These are phyloP conservation scores for Datura wrightii DNA, from an alignment of 257 asterid genomes.

Conservation along the genomic window DNA sequence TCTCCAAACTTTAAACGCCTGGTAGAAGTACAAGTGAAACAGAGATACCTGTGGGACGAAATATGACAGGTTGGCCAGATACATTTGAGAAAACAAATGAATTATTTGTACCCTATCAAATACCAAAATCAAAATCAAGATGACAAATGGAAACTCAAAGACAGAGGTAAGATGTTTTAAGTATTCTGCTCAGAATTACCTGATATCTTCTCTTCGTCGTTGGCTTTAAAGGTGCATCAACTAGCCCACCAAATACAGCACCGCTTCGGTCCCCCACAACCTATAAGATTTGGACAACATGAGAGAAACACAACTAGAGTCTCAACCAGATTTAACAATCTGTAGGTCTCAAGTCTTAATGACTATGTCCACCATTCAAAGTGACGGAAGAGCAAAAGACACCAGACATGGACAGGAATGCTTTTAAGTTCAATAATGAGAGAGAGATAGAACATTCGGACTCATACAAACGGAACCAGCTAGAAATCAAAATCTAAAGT, in stretches of 20 bases:
- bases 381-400: background rate
- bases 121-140: conserved; percentile 30
- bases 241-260: conserved; percentile 92
- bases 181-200: conserved; percentile 50
- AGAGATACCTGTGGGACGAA: conserved; percentile 76
- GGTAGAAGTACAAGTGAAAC: conserved; percentile 31
- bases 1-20: background rate
- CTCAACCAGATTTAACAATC: background rate
- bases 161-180: conserved; percentile 15
- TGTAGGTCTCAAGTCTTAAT: background rate
- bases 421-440: background rate
- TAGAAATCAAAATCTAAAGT: background rate
- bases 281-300: conserved; percentile 44
- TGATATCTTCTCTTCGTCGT: conserved; percentile 79
- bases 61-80: conserved; percentile 74
- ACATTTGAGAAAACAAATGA: conserved; percentile 81
- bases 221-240: conserved; percentile 87
- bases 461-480: background rate
- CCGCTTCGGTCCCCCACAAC: conserved; percentile 94
- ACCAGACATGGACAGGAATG: background rate
- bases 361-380: background rate
- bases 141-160: background rate
- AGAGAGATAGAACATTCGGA: background rate
- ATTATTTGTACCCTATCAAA: conserved; percentile 68
- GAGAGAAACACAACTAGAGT: conserved; percentile 23